Base-by-base conservation (phyloP, 371 early-diverging fungal genomes). In the Apophysomyces sp. region DNA sequence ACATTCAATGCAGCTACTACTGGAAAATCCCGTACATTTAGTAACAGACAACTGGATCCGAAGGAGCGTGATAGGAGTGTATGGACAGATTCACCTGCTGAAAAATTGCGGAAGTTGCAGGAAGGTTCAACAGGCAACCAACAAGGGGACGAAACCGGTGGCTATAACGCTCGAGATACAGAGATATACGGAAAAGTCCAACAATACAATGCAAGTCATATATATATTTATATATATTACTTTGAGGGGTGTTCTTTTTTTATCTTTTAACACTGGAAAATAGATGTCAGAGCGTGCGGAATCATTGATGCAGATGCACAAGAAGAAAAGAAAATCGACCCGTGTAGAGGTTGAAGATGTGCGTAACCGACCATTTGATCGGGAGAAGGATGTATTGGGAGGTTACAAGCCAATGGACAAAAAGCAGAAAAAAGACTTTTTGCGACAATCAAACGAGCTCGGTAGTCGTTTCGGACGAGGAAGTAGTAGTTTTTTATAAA, bases 31-130 rank as follows among this genome's bases (percentile, higher is more conserved):
- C 61, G 79, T 55, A 60, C 68, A n/a, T 79, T 79, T 40, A 73
- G 64, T 24, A 69, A 62, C 18, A 57, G 62, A 18, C 65, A 59
- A 9, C 31, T 79, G 56, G 37, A 67, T 3, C 60, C 44, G 6
- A 34, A 21, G 18, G 69, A 76, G 26, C 55, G 62, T n/a, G 86
- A 88, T 54, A 76, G 72, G 11, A 77, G 74, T 13, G 65, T 72
- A 8, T 88, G 89, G 89, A 86, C 85, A 6, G 85, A 85, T 39
- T 84, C 87, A 6, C 89, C 89, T 0, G 82, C 83, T 6, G 85
- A 88, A 26, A 77, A 72, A 29, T 72, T 81, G 58, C 68, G 70
- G 8, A 69, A 75, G 52, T 62, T 61, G 15, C 52, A 53, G 16
- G 49, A 44, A 21, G 49, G 41, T n/a, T 9, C 41, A 41, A 41